Conservation (phyloP, 495 filamentous ascomycete genomes). For the Viridothelium virens region DNA sequence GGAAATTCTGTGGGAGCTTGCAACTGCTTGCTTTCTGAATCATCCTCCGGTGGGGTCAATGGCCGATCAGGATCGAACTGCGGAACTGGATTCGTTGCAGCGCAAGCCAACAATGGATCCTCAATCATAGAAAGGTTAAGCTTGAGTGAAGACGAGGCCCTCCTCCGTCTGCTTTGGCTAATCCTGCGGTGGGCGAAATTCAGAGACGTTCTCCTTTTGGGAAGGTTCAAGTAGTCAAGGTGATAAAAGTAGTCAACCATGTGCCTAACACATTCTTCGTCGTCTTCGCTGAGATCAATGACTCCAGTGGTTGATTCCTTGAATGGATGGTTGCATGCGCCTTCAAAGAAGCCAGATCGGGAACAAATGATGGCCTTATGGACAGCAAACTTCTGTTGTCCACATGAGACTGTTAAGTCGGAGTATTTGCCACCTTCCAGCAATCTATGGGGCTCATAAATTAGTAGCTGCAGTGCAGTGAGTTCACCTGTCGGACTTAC, state of each 20-base stretch:
- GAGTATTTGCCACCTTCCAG: conserved; percentile 34
- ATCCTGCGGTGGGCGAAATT: conserved; percentile 23
- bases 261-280: conserved; percentile 38
- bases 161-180: conserved; percentile 14
- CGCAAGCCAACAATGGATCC: conserved; percentile 31
- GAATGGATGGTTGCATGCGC: conserved; percentile 32
- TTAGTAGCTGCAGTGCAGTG: conserved; percentile 17
- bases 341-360: conserved; percentile 37
- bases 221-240: conserved; percentile 35
- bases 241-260: conserved; percentile 43
- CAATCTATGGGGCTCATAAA: conserved; percentile 23
- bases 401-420: conserved; percentile 37
- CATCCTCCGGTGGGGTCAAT: conserved; percentile 14
- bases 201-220: conserved; percentile 21
- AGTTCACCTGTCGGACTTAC: conserved; percentile 26
- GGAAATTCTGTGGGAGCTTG: not conserved
- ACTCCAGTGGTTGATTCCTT: conserved; percentile 30
- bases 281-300: conserved; percentile 38
- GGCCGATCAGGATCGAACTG: not conserved
- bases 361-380: conserved; percentile 38
- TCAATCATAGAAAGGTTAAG: conserved; percentile 31
- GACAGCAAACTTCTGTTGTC: conserved; percentile 31
- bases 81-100: not conserved
- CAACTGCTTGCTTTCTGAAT: not conserved
- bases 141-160: conserved; percentile 21